A percentile compares a stretch with the other conserved stretches of the same genome.
These are phyloP conservation scores for Haplographium delicatum DNA, from an alignment of 495 filamentous ascomycete species.

Conservation along the genomic window DNA sequence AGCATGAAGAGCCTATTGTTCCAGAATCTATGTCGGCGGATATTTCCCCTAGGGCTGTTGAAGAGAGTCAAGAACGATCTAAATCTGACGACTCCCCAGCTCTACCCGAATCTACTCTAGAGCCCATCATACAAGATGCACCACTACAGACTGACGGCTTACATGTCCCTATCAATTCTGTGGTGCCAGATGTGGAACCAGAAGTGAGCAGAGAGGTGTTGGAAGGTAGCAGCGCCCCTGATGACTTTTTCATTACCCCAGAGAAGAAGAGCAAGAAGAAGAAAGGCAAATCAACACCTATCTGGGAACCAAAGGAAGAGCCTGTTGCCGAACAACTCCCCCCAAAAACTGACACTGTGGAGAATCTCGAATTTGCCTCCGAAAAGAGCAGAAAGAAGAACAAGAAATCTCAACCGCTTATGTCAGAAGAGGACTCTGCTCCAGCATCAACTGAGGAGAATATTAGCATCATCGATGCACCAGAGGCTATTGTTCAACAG, in stretches of 20 bases:
- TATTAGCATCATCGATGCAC: not conserved
- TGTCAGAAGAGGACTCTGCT: slow-evolving; percentile 3
- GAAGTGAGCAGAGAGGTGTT: not conserved
- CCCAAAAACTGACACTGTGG: not conserved
- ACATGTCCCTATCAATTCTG: too few species aligned
- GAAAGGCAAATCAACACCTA: slow-evolving; percentile 17
- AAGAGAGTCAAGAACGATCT: too few species aligned
- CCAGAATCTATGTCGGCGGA: too few species aligned
- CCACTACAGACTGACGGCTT: too few species aligned
- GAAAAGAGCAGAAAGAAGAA: slow-evolving; percentile 40
- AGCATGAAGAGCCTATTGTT: too few species aligned
- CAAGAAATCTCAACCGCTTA: slow-evolving; percentile 27
- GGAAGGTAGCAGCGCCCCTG: not conserved
- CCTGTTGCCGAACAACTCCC: not conserved
- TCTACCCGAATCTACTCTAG: too few species aligned
- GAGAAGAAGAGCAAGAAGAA: slow-evolving; percentile 35
- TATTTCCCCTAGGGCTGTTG: too few species aligned
- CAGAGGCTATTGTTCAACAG: too few species aligned
- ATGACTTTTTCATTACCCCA: slow-evolving; percentile 10
- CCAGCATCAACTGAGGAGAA: not conserved
- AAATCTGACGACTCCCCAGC: too few species aligned
- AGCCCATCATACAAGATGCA: too few species aligned
- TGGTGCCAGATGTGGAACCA: too few species aligned
- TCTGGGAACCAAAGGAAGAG: slow-evolving; percentile 9
- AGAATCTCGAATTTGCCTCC: slow-evolving; percentile 28